phyloP scores from a whole-genome alignment of 202 grass and related monocot species.

The Setaria viridis region DNA sequence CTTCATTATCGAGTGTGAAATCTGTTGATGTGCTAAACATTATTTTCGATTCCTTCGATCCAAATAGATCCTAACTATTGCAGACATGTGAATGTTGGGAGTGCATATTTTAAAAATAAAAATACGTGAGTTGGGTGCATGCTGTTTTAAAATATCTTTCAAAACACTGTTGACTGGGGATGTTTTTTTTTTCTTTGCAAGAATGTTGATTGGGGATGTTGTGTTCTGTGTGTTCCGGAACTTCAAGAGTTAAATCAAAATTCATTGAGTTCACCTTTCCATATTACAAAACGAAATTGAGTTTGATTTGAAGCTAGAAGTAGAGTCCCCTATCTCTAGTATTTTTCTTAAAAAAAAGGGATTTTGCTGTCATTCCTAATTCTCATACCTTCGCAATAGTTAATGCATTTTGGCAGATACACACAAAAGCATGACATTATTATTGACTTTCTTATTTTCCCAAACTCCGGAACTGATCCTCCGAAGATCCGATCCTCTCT shows the following conservation, averaged over 20 bases:
- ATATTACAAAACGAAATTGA: too few species aligned
- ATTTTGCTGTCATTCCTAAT: not conserved
- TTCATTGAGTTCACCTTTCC: not conserved
- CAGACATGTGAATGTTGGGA: not conserved
- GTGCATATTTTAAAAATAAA: not conserved
- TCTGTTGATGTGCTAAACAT: too few species aligned
- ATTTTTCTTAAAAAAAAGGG: not conserved
- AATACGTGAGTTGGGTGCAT: too few species aligned
- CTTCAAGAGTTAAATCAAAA: not conserved
- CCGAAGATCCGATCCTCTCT: constrained; percentile 17
- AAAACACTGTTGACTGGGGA: not conserved
- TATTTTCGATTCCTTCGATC: too few species aligned
- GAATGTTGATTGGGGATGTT: too few species aligned
- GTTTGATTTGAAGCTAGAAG: not conserved
- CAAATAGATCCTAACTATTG: not conserved
- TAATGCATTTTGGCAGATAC: not conserved
- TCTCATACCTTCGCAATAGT: not conserved
- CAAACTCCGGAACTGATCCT: constrained; percentile 1
- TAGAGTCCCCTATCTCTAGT: not conserved
- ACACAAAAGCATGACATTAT: not conserved
- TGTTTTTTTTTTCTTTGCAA: too few species aligned
- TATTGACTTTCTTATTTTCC: not conserved
- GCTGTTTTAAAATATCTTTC: not conserved
- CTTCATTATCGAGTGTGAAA: not conserved
- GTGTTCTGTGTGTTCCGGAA: not conserved